Percentiles rank a stretch among this genome's conserved stretches.
phyloP scores from a whole-genome alignment of 257 asterid genomes.

The Cynanchum wilfordii region DNA sequence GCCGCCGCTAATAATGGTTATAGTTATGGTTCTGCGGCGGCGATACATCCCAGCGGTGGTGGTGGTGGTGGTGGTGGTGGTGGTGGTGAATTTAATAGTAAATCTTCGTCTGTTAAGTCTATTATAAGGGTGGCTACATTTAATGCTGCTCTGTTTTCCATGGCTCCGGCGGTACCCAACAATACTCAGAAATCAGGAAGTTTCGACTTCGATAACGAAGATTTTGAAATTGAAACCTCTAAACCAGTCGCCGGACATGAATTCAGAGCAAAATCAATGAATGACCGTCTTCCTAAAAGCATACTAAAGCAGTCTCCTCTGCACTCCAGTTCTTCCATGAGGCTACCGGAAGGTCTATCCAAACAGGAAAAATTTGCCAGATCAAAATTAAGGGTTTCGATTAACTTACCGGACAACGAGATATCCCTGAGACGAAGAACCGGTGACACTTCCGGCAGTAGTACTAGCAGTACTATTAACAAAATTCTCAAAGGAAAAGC shows the following conservation, averaged over 20 bases:
- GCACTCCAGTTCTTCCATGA: conserved; percentile 32
- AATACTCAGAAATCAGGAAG: conserved; percentile 28
- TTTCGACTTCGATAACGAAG: conserved; percentile 29
- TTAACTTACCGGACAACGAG: conserved; percentile 88
- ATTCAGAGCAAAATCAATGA: conserved; percentile 38
- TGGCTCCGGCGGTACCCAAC: conserved; percentile 81
- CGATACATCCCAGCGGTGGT: conserved; percentile 58
- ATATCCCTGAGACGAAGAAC: conserved; percentile 65
- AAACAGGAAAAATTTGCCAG: conserved; percentile 52
- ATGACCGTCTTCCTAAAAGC: conserved; percentile 70
- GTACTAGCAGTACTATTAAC: conserved; percentile 20
- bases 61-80: conserved; percentile 3
- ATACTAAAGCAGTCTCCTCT: conserved; percentile 78
- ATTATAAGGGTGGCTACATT: conserved; percentile 65
- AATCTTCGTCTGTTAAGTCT: conserved; percentile 20
- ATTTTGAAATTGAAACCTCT: background rate
- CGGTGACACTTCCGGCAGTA: conserved; percentile 21
- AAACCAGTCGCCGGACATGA: conserved; percentile 15
- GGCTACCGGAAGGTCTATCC: conserved; percentile 21
- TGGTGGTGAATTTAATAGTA: conserved; percentile 25
- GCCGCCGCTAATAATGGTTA: conserved; percentile 20
- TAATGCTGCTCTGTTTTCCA: conserved; percentile 95
- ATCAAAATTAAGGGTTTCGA: conserved; percentile 77
- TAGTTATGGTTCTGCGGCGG: conserved; percentile 36
- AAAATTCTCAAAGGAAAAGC: conserved; percentile 46